Percentiles rank a stretch among this genome's conserved stretches.
Evolutionary conservation across 2,329 filamentous ascomycete genomes (phyloP).

Genomic region (Ophiostoma ulmi): DNA sequence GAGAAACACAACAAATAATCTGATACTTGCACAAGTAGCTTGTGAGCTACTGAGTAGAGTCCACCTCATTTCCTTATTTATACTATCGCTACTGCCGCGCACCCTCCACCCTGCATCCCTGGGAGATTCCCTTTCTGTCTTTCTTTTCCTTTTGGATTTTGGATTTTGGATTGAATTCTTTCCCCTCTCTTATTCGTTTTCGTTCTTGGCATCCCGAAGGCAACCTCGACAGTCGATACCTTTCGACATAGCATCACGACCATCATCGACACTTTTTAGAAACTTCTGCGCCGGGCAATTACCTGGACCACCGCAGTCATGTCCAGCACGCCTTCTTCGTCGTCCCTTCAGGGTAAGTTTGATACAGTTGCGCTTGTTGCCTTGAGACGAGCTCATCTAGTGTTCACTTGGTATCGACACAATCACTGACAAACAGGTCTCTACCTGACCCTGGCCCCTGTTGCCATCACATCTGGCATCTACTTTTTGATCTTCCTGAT

Average conservation of each 20-base stretch:
- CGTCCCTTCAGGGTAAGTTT: slow-evolving; percentile 27
- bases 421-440: slow-evolving; percentile 33
- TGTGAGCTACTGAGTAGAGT: not conserved
- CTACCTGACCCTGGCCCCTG: slow-evolving; percentile 41
- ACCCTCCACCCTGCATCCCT: slow-evolving; percentile 4
- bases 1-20: not conserved
- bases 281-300: slow-evolving; percentile 20
- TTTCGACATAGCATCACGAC: not conserved
- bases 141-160: slow-evolving; percentile 18
- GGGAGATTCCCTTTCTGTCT: not conserved
- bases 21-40: not conserved
- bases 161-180: not conserved
- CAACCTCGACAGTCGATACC: not conserved
- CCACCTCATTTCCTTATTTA: slow-evolving; percentile 11
- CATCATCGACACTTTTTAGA: not conserved
- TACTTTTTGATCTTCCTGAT: slow-evolving; percentile 44
- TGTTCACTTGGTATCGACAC: not conserved
- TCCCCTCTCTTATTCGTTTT: slow-evolving; percentile 6
- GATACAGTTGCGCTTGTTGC: no score
- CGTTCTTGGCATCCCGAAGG: slow-evolving; percentile 16
- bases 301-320: slow-evolving; percentile 22
- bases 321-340: slow-evolving; percentile 19
- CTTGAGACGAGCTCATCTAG: no score
- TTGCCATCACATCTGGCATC: slow-evolving; percentile 36
- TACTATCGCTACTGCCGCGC: slow-evolving; percentile 2